A percentile compares a stretch with the other conserved stretches of the same genome.
phyloP scores from a whole-genome alignment of 2,329 filamentous ascomycete species.

The Clarireedia hainanense region DNA sequence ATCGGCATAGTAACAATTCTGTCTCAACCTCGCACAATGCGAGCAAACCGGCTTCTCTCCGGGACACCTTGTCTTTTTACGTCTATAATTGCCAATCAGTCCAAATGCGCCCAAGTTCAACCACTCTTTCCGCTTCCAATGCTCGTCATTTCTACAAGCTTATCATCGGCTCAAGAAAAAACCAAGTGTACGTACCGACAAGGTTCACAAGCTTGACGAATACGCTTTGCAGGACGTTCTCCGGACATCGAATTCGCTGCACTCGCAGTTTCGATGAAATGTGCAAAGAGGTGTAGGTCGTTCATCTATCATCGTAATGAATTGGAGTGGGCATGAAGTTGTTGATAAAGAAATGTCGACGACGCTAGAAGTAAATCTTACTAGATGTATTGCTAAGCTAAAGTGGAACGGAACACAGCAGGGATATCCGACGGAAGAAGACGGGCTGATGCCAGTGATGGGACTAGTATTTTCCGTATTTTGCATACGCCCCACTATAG shows the following conservation, averaged over 20 bases:
- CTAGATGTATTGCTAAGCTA: not conserved
- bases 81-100: slow-evolving; percentile 26
- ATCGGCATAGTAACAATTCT: slow-evolving; percentile 38
- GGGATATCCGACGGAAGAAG: slow-evolving; percentile 1
- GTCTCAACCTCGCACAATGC: slow-evolving; percentile 40
- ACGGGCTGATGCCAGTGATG: not conserved
- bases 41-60: slow-evolving; percentile 43
- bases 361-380: not conserved
- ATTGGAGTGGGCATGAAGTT: not conserved
- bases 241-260: slow-evolving; percentile 6
- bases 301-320: slow-evolving; percentile 1
- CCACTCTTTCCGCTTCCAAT: not conserved
- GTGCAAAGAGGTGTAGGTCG: slow-evolving; percentile 2
- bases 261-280: slow-evolving; percentile 7
- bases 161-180: not conserved
- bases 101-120: not conserved
- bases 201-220: slow-evolving; percentile 31
- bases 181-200: slow-evolving; percentile 26
- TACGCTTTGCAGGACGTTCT: slow-evolving; percentile 26
- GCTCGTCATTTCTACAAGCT: not conserved
- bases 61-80: slow-evolving; percentile 44
- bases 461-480: too few relatives aligned
- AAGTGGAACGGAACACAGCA: not conserved
- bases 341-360: not conserved
- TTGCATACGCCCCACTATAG: too few relatives aligned